Evolutionary conservation across 768 basidiomycete species (phyloP), one percentile per base, ranked within the genome.

Genomic region (Tylopilus felleus): DNA sequence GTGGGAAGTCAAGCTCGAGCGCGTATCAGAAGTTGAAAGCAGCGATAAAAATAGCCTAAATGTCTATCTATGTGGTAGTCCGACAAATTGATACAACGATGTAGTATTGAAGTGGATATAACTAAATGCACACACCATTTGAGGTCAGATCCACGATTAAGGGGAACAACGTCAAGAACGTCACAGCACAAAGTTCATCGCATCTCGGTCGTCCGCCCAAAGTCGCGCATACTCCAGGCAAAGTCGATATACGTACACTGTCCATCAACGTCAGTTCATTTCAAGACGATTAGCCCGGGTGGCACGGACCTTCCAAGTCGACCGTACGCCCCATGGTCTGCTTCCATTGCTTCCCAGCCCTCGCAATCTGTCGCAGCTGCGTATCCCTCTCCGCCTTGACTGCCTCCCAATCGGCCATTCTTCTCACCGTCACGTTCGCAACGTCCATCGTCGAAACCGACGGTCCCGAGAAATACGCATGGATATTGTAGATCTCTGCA

Each of bases 311-410:
- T 81, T 98, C 92, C 90, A 97, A 93, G 73, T 98, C 96, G 51
- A 86, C 77, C 51, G 80, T 84, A 47, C 96, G 73, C 25, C 91
- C 92, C 19, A 92, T 79, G 1, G 84, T 88, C 62, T 82, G 80
- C 70, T 89, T 93, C 96, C 96, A 98, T 54, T 90, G 81, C 65
- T 93, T 86, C n/a, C 96, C 95, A 2, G 93, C 92, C 40, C 85
- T 75, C 0, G 96, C 95, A 36, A 98, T 96, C 60, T 90, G 80
- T 36, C 85, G 76, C 51, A 94, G 73, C 44, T 85, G 79, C 25
- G 75, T 74, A 65, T 96, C 92, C 5, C 88, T 89, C 55, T 91
- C 83, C 6, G 71, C 61, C 19, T 74, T 59, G 45, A 65, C 59
- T 25, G 46, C 40, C 69, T 66, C 47, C 75, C 71, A 36, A 61